Base-by-base conservation (phyloP, 352 stramenopile species). In the Globisporangium spiculum region DNA sequence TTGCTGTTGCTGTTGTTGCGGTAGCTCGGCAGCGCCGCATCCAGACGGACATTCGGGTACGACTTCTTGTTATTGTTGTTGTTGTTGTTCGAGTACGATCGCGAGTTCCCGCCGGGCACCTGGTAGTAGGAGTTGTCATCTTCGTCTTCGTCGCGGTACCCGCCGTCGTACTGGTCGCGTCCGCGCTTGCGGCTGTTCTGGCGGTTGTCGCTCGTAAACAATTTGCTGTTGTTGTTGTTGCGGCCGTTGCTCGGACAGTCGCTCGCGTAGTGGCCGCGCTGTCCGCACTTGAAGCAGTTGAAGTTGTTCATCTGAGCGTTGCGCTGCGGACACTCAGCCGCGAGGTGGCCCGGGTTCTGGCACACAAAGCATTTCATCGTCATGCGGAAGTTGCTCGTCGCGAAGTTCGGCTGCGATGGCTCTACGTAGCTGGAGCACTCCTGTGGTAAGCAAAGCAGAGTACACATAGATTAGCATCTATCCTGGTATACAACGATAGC, bases 321-420 rank as follows among this genome's bases (percentile, higher is more conserved):
- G 32, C 74, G 75, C 14, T 80, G 72, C 10, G 85, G 81, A 67
- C 87, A 94, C 67, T 88, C 77, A 14, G 83, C 84, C 26, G 84
- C 83, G 38, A 94, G 78, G 66, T 94, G 87, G n/a, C 84, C 87
- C 20, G 76, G 48, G 62, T 83, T 77, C 56, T 90, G 80, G 64
- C 87, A 94, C 65, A 87, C 70, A 63, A 88, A 94, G 66, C 87
- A 94, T 72, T 88, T 87, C 69, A 87, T 86, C 44, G 79, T 74
- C 27, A 75, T 55, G 24, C 74, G 75, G n/a, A 69, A 67, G 50
- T 71, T 75, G 66, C 81, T 81, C 56, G 70, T 75, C 41, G 83
- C 67, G 56, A 88, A 86, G 65, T 84, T 80, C 22, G 74, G 78
- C 48, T 67, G 63, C 30, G 73, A 60, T 1, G 84, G 81, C 58